Percentiles rank a stretch among this genome's conserved stretches.
phyloP scores from a whole-genome alignment of 257 asterid genomes.

The Fraxinus excelsior region DNA sequence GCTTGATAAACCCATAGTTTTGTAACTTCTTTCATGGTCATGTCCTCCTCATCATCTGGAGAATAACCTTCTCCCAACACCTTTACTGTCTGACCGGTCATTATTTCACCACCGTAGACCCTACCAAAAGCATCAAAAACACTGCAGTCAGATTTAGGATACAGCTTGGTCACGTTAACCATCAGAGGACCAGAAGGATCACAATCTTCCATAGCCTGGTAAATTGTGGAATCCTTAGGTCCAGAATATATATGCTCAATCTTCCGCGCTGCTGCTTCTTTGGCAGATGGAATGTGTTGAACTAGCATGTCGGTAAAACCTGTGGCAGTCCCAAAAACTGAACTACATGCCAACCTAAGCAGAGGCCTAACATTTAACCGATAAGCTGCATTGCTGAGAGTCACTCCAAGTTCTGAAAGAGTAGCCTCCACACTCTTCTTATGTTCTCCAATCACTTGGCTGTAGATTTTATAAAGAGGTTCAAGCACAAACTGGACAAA shows the following conservation, averaged over 20 bases:
- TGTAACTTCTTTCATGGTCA: slow-evolving; percentile 94
- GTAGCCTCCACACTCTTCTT: slow-evolving; percentile 96
- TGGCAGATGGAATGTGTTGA: slow-evolving; percentile 95
- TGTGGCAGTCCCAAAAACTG: slow-evolving; percentile 92
- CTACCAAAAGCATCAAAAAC: slow-evolving; percentile 97
- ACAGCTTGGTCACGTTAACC: slow-evolving; percentile 90
- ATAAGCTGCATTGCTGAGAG: slow-evolving; percentile 93
- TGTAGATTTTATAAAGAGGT: slow-evolving; percentile 88
- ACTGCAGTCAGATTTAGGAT: slow-evolving; percentile 94
- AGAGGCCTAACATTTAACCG: slow-evolving; percentile 89
- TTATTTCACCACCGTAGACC: slow-evolving; percentile 92
- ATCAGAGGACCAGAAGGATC: slow-evolving; percentile 87
- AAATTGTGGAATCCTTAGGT: slow-evolving; percentile 71
- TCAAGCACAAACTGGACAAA: slow-evolving; percentile 95
- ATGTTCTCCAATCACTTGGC: slow-evolving; percentile 98
- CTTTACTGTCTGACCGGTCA: slow-evolving; percentile 86
- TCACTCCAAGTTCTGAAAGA: slow-evolving; percentile 90
- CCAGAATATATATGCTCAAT: slow-evolving; percentile 91
- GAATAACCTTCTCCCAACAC: slow-evolving; percentile 99
- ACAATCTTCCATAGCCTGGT: slow-evolving; percentile 79
- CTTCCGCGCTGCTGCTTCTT: slow-evolving; percentile 78
- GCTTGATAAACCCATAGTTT: slow-evolving; percentile 98
- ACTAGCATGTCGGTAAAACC: slow-evolving; percentile 98
- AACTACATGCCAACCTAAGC: slow-evolving; percentile 85
- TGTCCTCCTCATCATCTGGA: slow-evolving; percentile 97